phyloP scores from a whole-genome alignment of 257 asterid species.

The Linaria vulgaris region DNA sequence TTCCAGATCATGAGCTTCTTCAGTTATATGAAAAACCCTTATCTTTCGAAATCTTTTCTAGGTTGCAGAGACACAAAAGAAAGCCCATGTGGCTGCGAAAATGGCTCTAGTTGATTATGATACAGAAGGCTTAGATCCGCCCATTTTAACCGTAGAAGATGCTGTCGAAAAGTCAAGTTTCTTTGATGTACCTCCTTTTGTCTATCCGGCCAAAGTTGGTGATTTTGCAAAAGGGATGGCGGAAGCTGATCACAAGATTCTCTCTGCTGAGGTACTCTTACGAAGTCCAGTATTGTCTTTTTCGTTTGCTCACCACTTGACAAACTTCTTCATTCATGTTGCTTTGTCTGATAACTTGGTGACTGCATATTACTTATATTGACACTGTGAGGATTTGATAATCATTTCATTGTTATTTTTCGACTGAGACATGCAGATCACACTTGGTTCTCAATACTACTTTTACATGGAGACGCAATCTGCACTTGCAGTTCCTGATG shows the following conservation, averaged over 20 bases:
- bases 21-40: background rate
- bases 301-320: background rate
- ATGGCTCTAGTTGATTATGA: slow-evolving; percentile 52
- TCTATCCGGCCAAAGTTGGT: slow-evolving; percentile 50
- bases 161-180: slow-evolving; percentile 61
- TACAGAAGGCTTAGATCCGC: slow-evolving; percentile 45
- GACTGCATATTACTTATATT: background rate
- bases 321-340: too few species aligned
- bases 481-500: slow-evolving; percentile 80
- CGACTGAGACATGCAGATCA: slow-evolving; percentile 39
- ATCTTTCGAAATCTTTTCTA: slow-evolving; percentile 1
- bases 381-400: background rate
- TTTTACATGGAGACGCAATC: slow-evolving; percentile 79
- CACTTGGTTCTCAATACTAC: slow-evolving; percentile 63
- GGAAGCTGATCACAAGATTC: slow-evolving; percentile 70
- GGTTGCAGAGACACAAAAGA: slow-evolving; percentile 63
- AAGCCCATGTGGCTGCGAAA: slow-evolving; percentile 55
- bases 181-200: slow-evolving; percentile 44
- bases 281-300: background rate
- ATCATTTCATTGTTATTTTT: background rate
- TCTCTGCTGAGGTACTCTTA: slow-evolving; percentile 52
- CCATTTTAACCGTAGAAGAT: slow-evolving; percentile 71
- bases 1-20: slow-evolving; percentile 1
- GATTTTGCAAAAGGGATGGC: slow-evolving; percentile 73
- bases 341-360: background rate